Base-by-base conservation (phyloP, 2,329 filamentous ascomycete genomes). In the Aspergillus vadensis region DNA sequence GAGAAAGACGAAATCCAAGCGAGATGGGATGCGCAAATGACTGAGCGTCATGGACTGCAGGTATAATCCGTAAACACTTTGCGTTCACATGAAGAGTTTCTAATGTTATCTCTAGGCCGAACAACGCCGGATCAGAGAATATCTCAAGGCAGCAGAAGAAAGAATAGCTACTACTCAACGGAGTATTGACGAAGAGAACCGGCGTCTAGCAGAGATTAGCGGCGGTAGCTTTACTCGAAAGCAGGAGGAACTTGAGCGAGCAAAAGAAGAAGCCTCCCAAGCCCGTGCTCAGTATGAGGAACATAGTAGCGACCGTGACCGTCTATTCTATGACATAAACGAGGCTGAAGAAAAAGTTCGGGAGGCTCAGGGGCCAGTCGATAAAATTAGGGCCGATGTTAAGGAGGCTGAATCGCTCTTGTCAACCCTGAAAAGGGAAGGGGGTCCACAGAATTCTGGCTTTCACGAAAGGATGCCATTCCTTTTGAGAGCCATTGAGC, bases 211-310 rank as follows among this genome's bases (percentile, higher is more conserved):
- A 47, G 84, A 87, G 48, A 83, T 86, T 2, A 88, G 90, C 67
- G 91, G 92, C 39, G 90, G 89, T 25, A 85, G 85, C 23, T 86
- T 90, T 69, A 80, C 85, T 8, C 80, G 83, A 63, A 91, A 87
- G 69, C 76, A 85, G 38, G 77, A 79, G 17, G 82, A 88, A 68
- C 80, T 90, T 3, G 80, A 87, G 21, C 78, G 85, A 17, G 86
- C 86, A 12, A 85, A 87, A 67, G 71, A 81, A 23, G 75, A 76
- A 50, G 79, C 81, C 5, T 72, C 78, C 30, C 75, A 81, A 36
- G 82, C 85, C 4, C 76, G 75, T 59, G 67, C 69, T 17, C 73
- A 71, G 49, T 75, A 79, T n/a, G 64, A 79, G 8, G 71, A 76
- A 12, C 81, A 85, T 65, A 70, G 75, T 52, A 63, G 66, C n/a